A percentile compares a stretch with the other conserved stretches of the same genome.
Conservation (phyloP, 2,329 filamentous ascomycete species). For the Metarhizium album region DNA sequence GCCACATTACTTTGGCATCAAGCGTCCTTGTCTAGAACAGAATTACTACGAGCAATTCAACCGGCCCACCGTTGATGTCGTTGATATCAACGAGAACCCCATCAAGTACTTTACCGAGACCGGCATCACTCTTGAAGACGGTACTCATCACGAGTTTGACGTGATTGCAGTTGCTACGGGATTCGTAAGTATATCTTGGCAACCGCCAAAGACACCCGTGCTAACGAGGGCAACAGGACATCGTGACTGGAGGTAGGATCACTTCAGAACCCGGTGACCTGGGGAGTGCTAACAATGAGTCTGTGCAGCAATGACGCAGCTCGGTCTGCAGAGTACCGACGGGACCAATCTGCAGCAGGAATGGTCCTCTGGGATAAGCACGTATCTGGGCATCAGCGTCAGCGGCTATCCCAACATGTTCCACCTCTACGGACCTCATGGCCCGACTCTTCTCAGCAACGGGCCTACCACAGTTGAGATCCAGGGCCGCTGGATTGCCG, state of each 20-base stretch:
- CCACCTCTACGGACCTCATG: constrained; percentile 45
- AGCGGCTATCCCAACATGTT: constrained; percentile 40
- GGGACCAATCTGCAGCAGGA: constrained; percentile 27
- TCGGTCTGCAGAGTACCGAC: constrained; percentile 31
- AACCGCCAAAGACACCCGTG: no score
- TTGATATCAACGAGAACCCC: constrained; percentile 29
- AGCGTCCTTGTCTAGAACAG: constrained; percentile 33
- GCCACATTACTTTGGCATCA: constrained; percentile 44
- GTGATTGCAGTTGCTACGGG: constrained; percentile 34
- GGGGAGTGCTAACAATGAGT: background rate
- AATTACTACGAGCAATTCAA: constrained; percentile 39
- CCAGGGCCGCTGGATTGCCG: constrained; percentile 46
- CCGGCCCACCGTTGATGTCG: constrained; percentile 28
- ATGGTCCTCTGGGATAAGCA: constrained; percentile 29
- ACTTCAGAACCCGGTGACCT: background rate
- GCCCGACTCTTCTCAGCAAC: constrained; percentile 43
- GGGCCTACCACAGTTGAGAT: constrained; percentile 43
- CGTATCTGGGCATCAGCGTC: constrained; percentile 34
- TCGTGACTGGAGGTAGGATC: constrained; percentile 23
- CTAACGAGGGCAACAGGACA: constrained; percentile 12
- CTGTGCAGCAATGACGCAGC: constrained; percentile 29
- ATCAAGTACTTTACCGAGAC: constrained; percentile 31
- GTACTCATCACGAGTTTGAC: constrained; percentile 31
- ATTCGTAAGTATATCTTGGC: constrained; percentile 25
- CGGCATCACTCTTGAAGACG: constrained; percentile 29